Percentiles rank a stretch among this genome's conserved stretches.
These are phyloP conservation scores for Boletellus sp. DNA, from an alignment of 1,284 basidiomycete genomes.

Conservation along the genomic window DNA sequence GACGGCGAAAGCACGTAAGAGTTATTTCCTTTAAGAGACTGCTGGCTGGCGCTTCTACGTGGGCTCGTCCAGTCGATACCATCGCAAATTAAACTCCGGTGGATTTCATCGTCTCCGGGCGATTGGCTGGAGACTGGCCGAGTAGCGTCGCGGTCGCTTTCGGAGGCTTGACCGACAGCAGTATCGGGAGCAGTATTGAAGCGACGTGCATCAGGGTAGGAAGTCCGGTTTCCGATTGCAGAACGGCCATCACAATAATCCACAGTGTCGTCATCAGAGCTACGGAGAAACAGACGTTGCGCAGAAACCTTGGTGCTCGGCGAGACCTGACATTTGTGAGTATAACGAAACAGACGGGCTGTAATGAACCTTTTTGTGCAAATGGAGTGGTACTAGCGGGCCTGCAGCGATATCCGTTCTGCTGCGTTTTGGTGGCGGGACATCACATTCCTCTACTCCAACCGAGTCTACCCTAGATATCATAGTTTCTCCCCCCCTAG, in stretches of 20 bases:
- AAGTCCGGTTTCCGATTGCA: background rate
- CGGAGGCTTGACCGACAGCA: background rate
- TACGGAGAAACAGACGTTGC: constrained; percentile 18
- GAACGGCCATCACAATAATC: background rate
- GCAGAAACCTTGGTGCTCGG: background rate
- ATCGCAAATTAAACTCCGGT: background rate
- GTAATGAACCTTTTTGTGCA: constrained; percentile 20
- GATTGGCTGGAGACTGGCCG: constrained; percentile 5
- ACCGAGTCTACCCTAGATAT: constrained; percentile 30
- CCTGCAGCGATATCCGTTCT: background rate
- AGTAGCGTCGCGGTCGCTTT: constrained; percentile 29
- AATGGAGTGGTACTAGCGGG: background rate
- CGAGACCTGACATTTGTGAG: constrained; percentile 12
- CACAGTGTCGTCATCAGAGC: constrained; percentile 10
- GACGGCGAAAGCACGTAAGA: constrained; percentile 25
- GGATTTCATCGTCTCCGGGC: constrained; percentile 7
- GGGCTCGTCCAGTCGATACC: background rate
- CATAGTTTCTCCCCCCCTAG: constrained; percentile 23
- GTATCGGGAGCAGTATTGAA: constrained; percentile 29
- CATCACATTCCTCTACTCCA: constrained; percentile 2
- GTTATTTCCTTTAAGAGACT: constrained; percentile 2
- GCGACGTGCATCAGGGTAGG: constrained; percentile 25
- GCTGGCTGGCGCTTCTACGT: background rate
- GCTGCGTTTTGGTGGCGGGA: constrained; percentile 19
- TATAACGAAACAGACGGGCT: background rate